phyloP scores from a whole-genome alignment of 345 rosid genomes.

The Populus tremula region DNA sequence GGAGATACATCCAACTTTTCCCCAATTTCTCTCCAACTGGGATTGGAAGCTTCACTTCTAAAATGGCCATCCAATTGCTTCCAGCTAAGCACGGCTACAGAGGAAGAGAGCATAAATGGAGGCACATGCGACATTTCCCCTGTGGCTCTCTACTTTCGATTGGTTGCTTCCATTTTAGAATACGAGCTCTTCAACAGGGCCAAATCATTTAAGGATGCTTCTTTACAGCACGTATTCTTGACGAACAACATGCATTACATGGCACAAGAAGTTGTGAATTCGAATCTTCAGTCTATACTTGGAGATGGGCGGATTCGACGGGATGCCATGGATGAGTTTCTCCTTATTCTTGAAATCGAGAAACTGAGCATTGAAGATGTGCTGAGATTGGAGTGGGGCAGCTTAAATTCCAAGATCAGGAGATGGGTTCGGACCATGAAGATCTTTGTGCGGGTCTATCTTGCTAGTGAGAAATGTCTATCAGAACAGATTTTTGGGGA shows the following conservation, averaged over 20 bases:
- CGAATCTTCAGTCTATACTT: slow-evolving; percentile 58
- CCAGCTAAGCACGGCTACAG: slow-evolving; percentile 3
- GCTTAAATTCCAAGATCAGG: slow-evolving; percentile 71
- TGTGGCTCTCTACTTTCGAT: slow-evolving; percentile 48
- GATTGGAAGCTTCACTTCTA: too few relatives aligned
- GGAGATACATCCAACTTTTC: too few relatives aligned
- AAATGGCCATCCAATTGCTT: too few relatives aligned
- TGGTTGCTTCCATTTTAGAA: slow-evolving; percentile 58
- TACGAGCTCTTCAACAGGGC: slow-evolving; percentile 64
- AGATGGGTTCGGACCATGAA: slow-evolving; percentile 76
- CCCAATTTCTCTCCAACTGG: too few relatives aligned
- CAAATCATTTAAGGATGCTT: slow-evolving; percentile 52
- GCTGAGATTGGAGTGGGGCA: slow-evolving; percentile 70
- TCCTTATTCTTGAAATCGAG: slow-evolving; percentile 68
- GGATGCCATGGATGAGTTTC: slow-evolving; percentile 77
- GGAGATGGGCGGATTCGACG: slow-evolving; percentile 61
- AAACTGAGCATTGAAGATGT: slow-evolving; percentile 83
- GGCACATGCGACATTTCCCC: slow-evolving; percentile 29
- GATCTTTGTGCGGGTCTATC: slow-evolving; percentile 62
- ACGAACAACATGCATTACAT: slow-evolving; percentile 89
- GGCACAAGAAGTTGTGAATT: slow-evolving; percentile 65
- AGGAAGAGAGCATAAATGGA: slow-evolving; percentile 38
- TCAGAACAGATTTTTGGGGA: slow-evolving; percentile 62
- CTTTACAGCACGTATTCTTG: slow-evolving; percentile 72
- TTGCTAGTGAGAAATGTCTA: slow-evolving; percentile 70